phyloP scores from a whole-genome alignment of 192 early-diverging fungal genomes.

The Ramicandelaber brevisporus region DNA sequence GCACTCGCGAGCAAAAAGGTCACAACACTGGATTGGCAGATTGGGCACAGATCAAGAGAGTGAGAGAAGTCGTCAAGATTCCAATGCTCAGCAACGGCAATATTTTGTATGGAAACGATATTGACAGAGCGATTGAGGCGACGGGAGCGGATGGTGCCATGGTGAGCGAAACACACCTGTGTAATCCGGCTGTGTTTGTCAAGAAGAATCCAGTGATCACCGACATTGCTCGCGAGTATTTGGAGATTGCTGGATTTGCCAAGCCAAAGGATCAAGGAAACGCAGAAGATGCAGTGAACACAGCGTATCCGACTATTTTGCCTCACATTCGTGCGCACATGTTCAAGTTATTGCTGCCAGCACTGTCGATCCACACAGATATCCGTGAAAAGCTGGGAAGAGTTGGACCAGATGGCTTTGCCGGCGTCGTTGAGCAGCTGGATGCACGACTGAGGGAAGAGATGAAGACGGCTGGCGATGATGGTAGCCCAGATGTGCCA shows the following conservation, averaged over 20 bases:
- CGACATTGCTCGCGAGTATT: conserved; percentile 68
- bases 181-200: conserved; percentile 76
- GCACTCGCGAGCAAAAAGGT: conserved; percentile 86
- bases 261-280: too few species aligned
- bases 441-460: conserved; percentile 21
- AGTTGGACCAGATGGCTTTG: conserved; percentile 17
- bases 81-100: conserved; percentile 98
- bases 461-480: too few species aligned
- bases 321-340: conserved; percentile 58
- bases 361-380: conserved; percentile 52
- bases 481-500: too few species aligned
- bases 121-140: conserved; percentile 49
- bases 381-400: conserved; percentile 51
- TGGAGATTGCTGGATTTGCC: conserved; percentile 63
- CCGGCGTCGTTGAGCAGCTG: conserved; percentile 23
- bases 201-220: conserved; percentile 33
- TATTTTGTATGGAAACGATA: conserved; percentile 76
- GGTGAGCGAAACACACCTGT: conserved; percentile 64
- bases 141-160: conserved; percentile 88
- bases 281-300: too few species aligned
- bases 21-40: conserved; percentile 90
- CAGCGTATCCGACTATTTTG: conserved; percentile 29
- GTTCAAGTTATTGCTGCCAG: conserved; percentile 72
- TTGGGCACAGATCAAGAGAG: conserved; percentile 72
- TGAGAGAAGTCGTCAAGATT: conserved; percentile 59